Percentiles rank a stretch among this genome's conserved stretches.
These are phyloP conservation scores for Circinella minor DNA, from an alignment of 371 early-diverging fungal genomes.

Conservation along the genomic window DNA sequence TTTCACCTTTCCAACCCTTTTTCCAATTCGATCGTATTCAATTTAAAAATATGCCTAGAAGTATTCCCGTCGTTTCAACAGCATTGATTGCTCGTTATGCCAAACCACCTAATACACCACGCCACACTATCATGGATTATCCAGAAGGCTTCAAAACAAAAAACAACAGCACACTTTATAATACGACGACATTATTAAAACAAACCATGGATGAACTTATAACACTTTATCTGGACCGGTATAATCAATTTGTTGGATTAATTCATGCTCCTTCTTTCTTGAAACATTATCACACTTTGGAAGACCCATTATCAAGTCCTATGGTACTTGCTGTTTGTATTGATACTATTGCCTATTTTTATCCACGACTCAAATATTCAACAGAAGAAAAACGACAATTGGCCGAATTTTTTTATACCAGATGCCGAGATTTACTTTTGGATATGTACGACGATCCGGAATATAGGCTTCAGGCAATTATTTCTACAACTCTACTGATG, in stretches of 20 bases:
- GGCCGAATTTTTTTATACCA: slow-evolving; percentile 3
- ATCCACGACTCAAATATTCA: not conserved
- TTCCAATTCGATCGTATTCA: not conserved
- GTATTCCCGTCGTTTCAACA: not conserved
- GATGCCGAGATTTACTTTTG: not conserved
- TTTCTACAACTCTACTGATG: not conserved
- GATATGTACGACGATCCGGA: slow-evolving; percentile 11
- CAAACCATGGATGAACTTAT: not conserved
- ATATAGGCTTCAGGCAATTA: not conserved
- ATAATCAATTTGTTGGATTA: not conserved
- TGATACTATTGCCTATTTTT: slow-evolving; percentile 1
- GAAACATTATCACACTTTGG: not conserved
- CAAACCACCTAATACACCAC: not conserved
- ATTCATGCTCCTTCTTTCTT: slow-evolving; percentile 6
- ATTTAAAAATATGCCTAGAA: not conserved
- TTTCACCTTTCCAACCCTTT: not conserved
- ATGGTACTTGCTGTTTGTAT: not conserved
- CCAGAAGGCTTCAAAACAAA: not conserved
- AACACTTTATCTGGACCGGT: not conserved
- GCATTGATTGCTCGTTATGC: not conserved
- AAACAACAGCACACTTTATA: too few species aligned
- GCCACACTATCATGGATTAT: not conserved
- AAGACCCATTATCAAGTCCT: not conserved
- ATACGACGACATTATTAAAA: not conserved
- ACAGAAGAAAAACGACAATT: not conserved